A percentile compares a stretch with the other conserved stretches of the same genome.
phyloP scores from a whole-genome alignment of 2,329 filamentous ascomycete genomes.

The Biscogniauxia mediterranea region DNA sequence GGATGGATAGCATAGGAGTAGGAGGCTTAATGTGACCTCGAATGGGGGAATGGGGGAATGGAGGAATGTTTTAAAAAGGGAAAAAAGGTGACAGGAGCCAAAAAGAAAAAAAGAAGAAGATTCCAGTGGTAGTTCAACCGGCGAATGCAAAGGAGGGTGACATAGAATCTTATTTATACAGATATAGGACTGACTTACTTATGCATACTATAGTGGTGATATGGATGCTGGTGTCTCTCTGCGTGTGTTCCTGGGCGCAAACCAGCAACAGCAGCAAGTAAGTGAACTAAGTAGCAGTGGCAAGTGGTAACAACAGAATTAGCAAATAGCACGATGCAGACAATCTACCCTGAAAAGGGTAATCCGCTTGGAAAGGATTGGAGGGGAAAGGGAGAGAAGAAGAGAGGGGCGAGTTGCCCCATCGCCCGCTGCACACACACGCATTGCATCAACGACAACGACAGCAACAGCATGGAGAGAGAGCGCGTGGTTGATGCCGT shows the following conservation, averaged over 20 bases:
- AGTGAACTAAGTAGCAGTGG: conserved; percentile 2
- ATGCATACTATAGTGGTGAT: no score
- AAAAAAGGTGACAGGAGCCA: conserved; percentile 1
- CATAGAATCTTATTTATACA: conserved; percentile 19
- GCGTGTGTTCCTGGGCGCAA: conserved; percentile 20
- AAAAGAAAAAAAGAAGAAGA: not conserved
- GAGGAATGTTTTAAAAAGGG: not conserved
- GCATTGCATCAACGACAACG: conserved; percentile 22
- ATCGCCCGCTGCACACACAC: conserved; percentile 15
- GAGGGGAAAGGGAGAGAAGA: conserved; percentile 2
- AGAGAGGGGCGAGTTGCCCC: conserved; percentile 12
- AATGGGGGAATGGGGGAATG: no score
- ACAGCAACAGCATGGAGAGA: conserved; percentile 7
- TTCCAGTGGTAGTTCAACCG: not conserved
- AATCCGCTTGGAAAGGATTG: conserved; percentile 23
- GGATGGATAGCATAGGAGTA: not conserved
- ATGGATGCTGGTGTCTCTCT: conserved; percentile 5
- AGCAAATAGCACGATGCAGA: conserved; percentile 20
- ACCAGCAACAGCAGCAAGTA: not conserved
- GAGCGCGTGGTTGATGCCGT: conserved; percentile 19
- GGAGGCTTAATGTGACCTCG: not conserved
- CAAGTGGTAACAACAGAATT: conserved; percentile 1
- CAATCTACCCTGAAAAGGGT: conserved; percentile 24
- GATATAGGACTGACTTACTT: not conserved
- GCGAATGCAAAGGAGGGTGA: conserved; percentile 6